Evolutionary conservation across 768 basidiomycete species (phyloP), one percentile per base, ranked within the genome.

Genomic region (Trametes coccinea): DNA sequence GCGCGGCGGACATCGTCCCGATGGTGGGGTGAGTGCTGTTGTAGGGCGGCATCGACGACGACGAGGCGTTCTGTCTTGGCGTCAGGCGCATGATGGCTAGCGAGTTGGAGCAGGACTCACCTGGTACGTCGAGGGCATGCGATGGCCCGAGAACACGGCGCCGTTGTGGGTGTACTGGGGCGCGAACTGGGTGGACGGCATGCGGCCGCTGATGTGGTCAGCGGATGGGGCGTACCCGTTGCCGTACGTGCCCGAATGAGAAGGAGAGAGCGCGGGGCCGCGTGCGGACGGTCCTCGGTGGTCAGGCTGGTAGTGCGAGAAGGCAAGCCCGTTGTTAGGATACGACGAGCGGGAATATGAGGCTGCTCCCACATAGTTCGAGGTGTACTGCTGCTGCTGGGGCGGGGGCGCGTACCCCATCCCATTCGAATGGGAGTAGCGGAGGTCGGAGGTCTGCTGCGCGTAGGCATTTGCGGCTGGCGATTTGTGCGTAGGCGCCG

Each of bases 261-360:
- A 22, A 4, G 55, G 11, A 8, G 29, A 31, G 11, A 52, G 60
- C 7, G 49, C 11, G 2, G 49, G 22, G 29, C 52, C 41, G 22
- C 64, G 64, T 3, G 59, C 56, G 34, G 62, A 51, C 45, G 69
- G 65, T 3, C 66, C 68, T 27, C 61, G 66, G 53, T 70, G 69
- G 39, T 71, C 65, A 3, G 72, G 67, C 59, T 73, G 72, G 48
- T 72, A 70, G 40, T 69, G 67, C 16, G 70, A 60, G 60, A 71
- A 70, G 43, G 70, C 62, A 46, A 70, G 30, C 5, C 61, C 63
- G 39, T 39, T 39, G 48, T 67, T 63, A 40, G 67, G 51, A 55
- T 60, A 65, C 44, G 64, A 65, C 22, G 56, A 44, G 22, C 63
- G 61, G 22, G 59, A 60, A 60, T 71, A 69, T 52, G 53, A 44